Base-by-base conservation (phyloP, 2,329 filamentous ascomycete species). In the Tolypocladium amazonense region DNA sequence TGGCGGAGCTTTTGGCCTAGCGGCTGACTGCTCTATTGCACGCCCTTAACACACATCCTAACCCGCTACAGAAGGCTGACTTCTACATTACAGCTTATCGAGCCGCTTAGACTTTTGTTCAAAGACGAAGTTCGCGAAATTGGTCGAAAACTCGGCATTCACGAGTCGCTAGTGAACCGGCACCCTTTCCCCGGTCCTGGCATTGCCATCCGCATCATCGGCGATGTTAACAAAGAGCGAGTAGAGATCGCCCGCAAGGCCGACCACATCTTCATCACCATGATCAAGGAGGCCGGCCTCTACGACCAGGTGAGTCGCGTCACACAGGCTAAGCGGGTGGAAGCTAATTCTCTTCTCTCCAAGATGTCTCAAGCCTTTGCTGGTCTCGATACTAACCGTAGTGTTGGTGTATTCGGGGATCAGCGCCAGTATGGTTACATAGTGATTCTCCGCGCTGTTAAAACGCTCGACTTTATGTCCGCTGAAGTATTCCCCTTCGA, bases 201-300 rank as follows among this genome's bases (percentile, higher is more conserved):
- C 57, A 85, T 95, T 62, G 90, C 83, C 18, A 89, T 94, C 65
- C 82, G 90, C 58, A 88, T 96, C 62, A 78, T 96, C 1, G 92
- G 92, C 41, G 92, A 95, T 66, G 87, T 96, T 18, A 96, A 90
- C 1, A 81, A 80, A 2, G 88, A 92, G 70, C 84, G 88, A 50
- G 88, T 96, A 20, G 84, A 85, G 59, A 94, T 96, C 63, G 90
- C 85, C 2, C 78, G 89, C n/a, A 79, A 88, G 70, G 89, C 89
- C 1, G 90, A 92, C 68, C 70, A 84, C 68, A 92, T 93, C 69
- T 92, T 89, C 75, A 91, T 92, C 65, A 80, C 81, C 63, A 86
- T 87, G 80, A 92, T 93, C 75, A 80, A 78, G 67, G 82, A 83
- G 59, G 87, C 87, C 0, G 89, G 88, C 14, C 73, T 92, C 27